Conservation (phyloP, 306 rosid genomes). For the Pterocarpus macrocarpus region DNA sequence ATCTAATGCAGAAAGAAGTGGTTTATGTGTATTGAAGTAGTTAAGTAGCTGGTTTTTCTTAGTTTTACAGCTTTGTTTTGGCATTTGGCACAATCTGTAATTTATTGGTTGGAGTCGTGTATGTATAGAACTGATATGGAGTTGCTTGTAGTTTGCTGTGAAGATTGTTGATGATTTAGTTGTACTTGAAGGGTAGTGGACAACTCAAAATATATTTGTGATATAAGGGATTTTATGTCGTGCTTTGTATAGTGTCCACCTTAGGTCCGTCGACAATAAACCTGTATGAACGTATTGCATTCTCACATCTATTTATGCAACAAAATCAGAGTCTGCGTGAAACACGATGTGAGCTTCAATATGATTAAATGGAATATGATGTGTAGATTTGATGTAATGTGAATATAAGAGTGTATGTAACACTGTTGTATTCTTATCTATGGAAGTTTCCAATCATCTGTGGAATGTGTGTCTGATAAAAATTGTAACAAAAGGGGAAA, state of each 20-base stretch:
- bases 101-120: background rate
- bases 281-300: background rate
- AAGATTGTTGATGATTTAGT: conserved; percentile 26
- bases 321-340: background rate
- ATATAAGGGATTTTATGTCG: conserved; percentile 4
- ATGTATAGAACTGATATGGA: background rate
- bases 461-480: background rate
- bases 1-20: background rate
- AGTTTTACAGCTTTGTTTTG: background rate
- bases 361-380: background rate
- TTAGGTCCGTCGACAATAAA: background rate
- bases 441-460: background rate
- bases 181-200: background rate
- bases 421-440: too few species aligned
- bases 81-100: background rate
- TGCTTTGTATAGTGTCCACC: background rate
- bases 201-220: background rate
- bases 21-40: background rate
- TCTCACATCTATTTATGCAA: background rate
- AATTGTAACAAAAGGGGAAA: background rate
- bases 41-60: background rate
- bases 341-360: background rate
- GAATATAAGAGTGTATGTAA: too few species aligned
- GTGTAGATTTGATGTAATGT: too few species aligned
- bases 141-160: conserved; percentile 28